phyloP scores from a whole-genome alignment of 2,329 filamentous ascomycete species.

The Geosmithia flava region DNA sequence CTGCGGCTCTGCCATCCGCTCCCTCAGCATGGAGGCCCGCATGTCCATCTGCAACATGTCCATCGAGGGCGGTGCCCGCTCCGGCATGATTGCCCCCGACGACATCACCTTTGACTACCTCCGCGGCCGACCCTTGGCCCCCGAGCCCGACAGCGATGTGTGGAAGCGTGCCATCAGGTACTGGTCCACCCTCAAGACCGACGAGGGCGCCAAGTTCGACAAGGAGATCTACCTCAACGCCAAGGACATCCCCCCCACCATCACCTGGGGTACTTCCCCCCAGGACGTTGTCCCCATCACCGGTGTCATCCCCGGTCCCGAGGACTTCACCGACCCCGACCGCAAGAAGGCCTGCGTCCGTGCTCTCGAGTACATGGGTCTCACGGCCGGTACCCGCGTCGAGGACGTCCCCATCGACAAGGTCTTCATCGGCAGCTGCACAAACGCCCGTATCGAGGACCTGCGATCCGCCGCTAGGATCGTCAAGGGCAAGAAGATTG shows the following conservation, averaged over 20 bases:
- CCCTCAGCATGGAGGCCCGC: conserved; percentile 86
- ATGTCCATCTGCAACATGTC: conserved; percentile 99
- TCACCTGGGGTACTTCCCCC: conserved; percentile 94
- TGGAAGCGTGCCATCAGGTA: conserved; percentile 84
- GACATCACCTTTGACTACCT: conserved; percentile 92
- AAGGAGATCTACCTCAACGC: conserved; percentile 79
- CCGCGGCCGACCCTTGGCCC: conserved; percentile 79
- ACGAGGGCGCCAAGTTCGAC: conserved; percentile 82
- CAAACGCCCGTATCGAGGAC: conserved; percentile 94
- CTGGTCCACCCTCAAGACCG: conserved; percentile 78
- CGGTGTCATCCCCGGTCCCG: conserved; percentile 77
- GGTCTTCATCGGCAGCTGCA: conserved; percentile 96
- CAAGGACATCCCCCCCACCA: conserved; percentile 85
- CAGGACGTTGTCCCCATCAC: conserved; percentile 95
- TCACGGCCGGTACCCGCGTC: conserved; percentile 76
- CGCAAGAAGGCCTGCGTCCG: conserved; percentile 72
- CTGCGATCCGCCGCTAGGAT: conserved; percentile 76
- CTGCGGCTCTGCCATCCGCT: conserved; percentile 84
- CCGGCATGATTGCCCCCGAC: conserved; percentile 94
- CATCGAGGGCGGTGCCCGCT: conserved; percentile 88
- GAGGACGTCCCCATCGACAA: conserved; percentile 90
- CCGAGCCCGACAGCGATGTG: conserved; percentile 69
- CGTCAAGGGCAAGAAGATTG: conserved; percentile 78
- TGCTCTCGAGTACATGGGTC: conserved; percentile 92
- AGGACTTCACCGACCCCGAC: conserved; percentile 66